phyloP scores from a whole-genome alignment of 345 rosid species.

The Lenwebbia sp. region DNA sequence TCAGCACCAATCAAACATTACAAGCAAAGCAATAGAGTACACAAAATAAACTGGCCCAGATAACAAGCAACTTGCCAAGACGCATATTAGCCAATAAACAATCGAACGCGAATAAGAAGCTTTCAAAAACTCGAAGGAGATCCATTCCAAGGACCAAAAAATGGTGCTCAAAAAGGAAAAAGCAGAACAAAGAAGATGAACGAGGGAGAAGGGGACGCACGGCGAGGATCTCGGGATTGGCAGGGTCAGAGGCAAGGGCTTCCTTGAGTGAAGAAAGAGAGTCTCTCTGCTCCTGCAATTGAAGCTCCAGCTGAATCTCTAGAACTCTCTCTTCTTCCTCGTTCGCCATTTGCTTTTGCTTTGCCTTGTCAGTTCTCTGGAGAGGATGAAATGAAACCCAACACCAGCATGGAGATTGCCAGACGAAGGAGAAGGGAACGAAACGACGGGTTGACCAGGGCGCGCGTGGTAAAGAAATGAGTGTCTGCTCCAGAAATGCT shows the following conservation, averaged over 20 bases:
- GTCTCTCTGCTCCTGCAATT: constrained; percentile 61
- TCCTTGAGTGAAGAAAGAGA: constrained; percentile 59
- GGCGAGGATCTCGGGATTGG: constrained; percentile 58
- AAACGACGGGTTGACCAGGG: not conserved
- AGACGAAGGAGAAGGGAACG: not conserved
- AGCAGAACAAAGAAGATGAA: not conserved
- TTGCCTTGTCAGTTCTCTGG: not conserved
- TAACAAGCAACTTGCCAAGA: not conserved
- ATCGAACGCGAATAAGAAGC: not conserved
- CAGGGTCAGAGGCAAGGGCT: constrained; percentile 59
- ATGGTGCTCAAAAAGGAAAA: not conserved
- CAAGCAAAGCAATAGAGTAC: not conserved
- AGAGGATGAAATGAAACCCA: not conserved
- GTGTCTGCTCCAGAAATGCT: no score
- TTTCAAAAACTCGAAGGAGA: not conserved
- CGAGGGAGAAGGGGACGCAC: constrained; percentile 12
- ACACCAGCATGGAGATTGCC: not conserved
- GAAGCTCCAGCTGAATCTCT: constrained; percentile 67
- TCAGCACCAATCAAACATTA: not conserved
- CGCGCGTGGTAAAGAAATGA: no score
- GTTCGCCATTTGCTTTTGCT: constrained; percentile 33
- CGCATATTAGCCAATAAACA: not conserved
- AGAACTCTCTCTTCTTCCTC: constrained; percentile 59
- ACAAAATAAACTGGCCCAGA: not conserved
- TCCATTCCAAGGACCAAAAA: not conserved